phyloP scores from a whole-genome alignment of 306 rosid genomes.

The Acacia melanoxylon region DNA sequence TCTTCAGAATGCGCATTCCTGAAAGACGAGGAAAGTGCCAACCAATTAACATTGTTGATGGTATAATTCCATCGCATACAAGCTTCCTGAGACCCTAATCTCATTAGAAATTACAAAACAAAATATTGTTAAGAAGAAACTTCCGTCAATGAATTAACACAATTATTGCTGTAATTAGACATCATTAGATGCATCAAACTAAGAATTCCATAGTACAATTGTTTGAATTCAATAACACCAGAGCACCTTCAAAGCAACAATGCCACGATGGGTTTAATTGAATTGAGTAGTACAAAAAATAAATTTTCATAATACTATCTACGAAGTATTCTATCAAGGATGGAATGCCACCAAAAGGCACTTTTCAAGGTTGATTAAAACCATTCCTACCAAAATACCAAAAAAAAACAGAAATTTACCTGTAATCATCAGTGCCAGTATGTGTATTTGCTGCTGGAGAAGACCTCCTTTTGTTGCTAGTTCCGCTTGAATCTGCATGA shows the following conservation, averaged over 20 bases:
- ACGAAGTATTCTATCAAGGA: neutral
- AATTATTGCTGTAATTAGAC: conserved; percentile 3
- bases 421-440: conserved; percentile 67
- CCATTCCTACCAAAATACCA: conserved; percentile 17
- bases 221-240: conserved; percentile 5
- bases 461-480: conserved; percentile 62
- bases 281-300: conserved; percentile 7
- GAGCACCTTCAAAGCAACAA: neutral
- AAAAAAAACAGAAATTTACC: conserved; percentile 38
- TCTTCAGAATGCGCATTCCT: conserved; percentile 55
- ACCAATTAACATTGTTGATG: conserved; percentile 23
- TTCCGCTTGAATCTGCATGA: conserved; percentile 52
- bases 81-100: conserved; percentile 6
- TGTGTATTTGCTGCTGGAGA: conserved; percentile 71
- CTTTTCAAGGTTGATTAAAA: neutral
- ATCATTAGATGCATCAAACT: neutral
- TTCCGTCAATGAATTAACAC: neutral
- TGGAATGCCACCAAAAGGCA: conserved; percentile 11
- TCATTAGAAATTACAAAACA: neutral
- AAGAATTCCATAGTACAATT: conserved; percentile 12
- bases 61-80: conserved; percentile 12
- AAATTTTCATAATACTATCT: neutral
- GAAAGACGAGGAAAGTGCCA: conserved; percentile 31
- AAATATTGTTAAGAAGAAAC: neutral
- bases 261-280: conserved; percentile 6